Percentiles rank a stretch among this genome's conserved stretches.
These are phyloP conservation scores for Plasmopara halstedii DNA, from an alignment of 352 stramenopile species.

Conservation along the genomic window DNA sequence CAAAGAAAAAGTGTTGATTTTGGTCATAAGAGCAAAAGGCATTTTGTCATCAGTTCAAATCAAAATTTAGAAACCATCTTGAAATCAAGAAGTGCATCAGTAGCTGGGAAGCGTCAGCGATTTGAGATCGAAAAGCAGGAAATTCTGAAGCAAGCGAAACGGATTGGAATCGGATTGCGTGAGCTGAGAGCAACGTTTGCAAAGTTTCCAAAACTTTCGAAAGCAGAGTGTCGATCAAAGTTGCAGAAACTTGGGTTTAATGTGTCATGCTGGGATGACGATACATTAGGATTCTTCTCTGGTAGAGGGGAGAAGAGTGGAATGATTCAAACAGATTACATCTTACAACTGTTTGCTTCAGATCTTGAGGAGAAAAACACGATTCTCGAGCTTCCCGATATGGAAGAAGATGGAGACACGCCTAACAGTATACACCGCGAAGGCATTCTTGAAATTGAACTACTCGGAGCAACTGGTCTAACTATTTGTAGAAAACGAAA, in stretches of 20 bases:
- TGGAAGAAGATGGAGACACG: slow-evolving; percentile 70
- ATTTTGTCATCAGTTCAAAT: slow-evolving; percentile 16
- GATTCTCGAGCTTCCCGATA: slow-evolving; percentile 54
- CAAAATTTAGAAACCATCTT: slow-evolving; percentile 31
- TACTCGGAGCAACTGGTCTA: slow-evolving; percentile 52
- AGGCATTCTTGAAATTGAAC: slow-evolving; percentile 50
- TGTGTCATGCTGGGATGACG: slow-evolving; percentile 56
- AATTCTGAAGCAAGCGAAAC: slow-evolving; percentile 46
- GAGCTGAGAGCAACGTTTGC: slow-evolving; percentile 61
- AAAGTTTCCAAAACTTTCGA: slow-evolving; percentile 41
- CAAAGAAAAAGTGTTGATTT: neutral
- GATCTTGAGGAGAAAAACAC: slow-evolving; percentile 77
- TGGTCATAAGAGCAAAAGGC: slow-evolving; percentile 1
- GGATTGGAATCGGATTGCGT: slow-evolving; percentile 57
- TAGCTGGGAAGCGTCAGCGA: slow-evolving; percentile 39
- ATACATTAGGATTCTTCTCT: slow-evolving; percentile 62
- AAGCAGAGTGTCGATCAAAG: slow-evolving; percentile 49
- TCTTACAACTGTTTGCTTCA: slow-evolving; percentile 56
- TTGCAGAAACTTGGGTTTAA: slow-evolving; percentile 63
- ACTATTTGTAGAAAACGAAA: slow-evolving; percentile 11
- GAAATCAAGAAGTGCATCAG: slow-evolving; percentile 20
- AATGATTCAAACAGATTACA: slow-evolving; percentile 33
- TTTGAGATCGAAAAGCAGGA: slow-evolving; percentile 76
- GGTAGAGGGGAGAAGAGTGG: slow-evolving; percentile 42
- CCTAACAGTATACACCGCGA: slow-evolving; percentile 61